phyloP scores from a whole-genome alignment of 139 green algal genomes.

The Chlamydomonas eustigma region DNA sequence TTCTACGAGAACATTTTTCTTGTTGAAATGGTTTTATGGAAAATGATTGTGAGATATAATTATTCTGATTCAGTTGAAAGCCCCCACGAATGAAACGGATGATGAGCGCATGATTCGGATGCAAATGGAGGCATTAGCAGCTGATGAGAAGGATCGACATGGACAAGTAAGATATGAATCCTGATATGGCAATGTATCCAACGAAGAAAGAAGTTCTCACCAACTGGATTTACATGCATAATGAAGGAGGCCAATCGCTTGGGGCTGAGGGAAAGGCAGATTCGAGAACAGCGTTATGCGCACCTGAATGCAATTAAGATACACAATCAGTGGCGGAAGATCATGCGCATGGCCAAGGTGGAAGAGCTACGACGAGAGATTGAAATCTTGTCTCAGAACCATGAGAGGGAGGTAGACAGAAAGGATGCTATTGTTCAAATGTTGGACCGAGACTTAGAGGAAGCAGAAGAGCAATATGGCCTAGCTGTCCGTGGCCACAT shows the following conservation, averaged over 20 bases:
- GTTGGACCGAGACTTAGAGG: conserved; percentile 81
- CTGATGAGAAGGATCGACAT: conserved; percentile 43
- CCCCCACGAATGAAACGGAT: conserved; percentile 43
- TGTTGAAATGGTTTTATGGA: too few species aligned
- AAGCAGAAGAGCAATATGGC: conserved; percentile 80
- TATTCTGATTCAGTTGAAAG: neutral
- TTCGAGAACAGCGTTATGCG: conserved; percentile 65
- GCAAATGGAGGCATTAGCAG: conserved; percentile 59
- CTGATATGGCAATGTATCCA: too few species aligned
- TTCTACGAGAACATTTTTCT: too few species aligned
- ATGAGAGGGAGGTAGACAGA: conserved; percentile 65
- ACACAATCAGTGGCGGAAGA: conserved; percentile 83
- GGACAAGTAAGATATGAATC: conserved; percentile 35
- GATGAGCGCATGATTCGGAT: conserved; percentile 51
- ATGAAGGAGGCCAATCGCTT: conserved; percentile 41
- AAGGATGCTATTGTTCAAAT: conserved; percentile 71
- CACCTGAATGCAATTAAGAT: conserved; percentile 78
- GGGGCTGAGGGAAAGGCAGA: conserved; percentile 41
- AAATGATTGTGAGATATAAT: too few species aligned
- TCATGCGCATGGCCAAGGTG: conserved; percentile 82
- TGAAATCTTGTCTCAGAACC: conserved; percentile 74
- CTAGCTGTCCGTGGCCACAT: conserved; percentile 60
- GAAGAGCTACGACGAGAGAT: conserved; percentile 77
- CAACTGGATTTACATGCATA: neutral
- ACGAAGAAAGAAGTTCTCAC: too few species aligned